Evolutionary conservation across 2,329 filamentous ascomycete species (phyloP), one percentile per base, ranked within the genome.

Genomic region (Pseudocercospora macadamiae): DNA sequence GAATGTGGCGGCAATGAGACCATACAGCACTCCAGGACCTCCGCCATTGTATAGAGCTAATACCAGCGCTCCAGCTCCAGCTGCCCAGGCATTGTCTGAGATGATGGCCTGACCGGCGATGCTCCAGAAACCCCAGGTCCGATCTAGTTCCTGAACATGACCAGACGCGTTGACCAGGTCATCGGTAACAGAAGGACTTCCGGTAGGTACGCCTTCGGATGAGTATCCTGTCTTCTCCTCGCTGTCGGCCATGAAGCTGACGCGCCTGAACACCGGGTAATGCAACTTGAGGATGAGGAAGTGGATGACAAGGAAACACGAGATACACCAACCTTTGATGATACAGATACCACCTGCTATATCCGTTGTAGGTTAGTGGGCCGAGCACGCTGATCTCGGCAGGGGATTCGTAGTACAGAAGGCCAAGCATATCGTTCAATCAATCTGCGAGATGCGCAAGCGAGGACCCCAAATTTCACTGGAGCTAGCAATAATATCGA

Each of bases 101-200:
- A 71, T 65, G 18, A 74, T 67, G 3, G 77, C 80, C 26, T 82
- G 75, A 9, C 76, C 71, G 64, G 76, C 80, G 42, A 82, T 76
- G 28, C 73, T 77, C 63, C 78, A 65, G 2, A 83, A 68, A 36
- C 75, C 77, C 68, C 82, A 82, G 36, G 80, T 77, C 1, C 80
- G 74, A 42, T 82, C 76, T 2, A 83, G 71, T 65, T 83, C 80
- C 64, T 83, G 80, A 37, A 76, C 73, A 66, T 83, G 80, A 1
- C 81, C 81, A 2, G 79, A 80, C 2, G 77, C 77, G 64, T 83
- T 83, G 60, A 82, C 67, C 5, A 76, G 69, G 49, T 76, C 67
- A 37, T 55, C 47, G 16, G 49, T 30, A 18, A 55, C 34, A 2
- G 55, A 14, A 21, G n/a, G 37, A n/a, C n/a, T 10, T 10, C n/a